Percentiles rank a stretch among this genome's conserved stretches.
Conservation (phyloP, 306 rosid genomes). For the Trifolium repens region DNA sequence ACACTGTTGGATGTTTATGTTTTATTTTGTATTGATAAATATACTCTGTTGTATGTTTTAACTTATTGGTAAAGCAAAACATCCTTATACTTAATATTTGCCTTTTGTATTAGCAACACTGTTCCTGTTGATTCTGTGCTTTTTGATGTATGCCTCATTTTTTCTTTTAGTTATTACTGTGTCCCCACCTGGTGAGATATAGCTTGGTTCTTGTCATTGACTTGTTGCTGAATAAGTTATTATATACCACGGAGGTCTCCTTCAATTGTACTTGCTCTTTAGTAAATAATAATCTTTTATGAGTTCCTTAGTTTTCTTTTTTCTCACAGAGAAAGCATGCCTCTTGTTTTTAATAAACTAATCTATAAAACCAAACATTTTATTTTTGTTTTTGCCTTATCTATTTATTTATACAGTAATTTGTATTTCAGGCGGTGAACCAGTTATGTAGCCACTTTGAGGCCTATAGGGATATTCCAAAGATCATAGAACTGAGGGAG, state of each 20-base stretch:
- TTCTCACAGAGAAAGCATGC: conserved; percentile 21
- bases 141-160: conserved; percentile 4
- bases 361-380: background rate
- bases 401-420: conserved; percentile 36
- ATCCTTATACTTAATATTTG: background rate
- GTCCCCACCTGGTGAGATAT: conserved; percentile 1
- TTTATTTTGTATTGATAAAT: background rate
- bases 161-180: conserved; percentile 19
- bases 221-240: conserved; percentile 20
- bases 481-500: conserved; percentile 97
- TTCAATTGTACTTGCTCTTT: conserved; percentile 23
- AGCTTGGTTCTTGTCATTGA: conserved; percentile 8
- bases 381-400: conserved; percentile 31
- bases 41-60: background rate
- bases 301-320: conserved; percentile 26
- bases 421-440: conserved; percentile 87
- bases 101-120: conserved; percentile 18
- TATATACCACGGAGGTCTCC: conserved; percentile 9
- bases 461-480: conserved; percentile 94
- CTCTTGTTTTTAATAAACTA: conserved; percentile 39
- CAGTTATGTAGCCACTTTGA: conserved; percentile 97
- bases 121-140: conserved; percentile 1
- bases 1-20: background rate
- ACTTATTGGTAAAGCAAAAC: conserved; percentile 5
- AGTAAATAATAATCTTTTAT: conserved; percentile 27